Evolutionary conservation across 805 yeast genomes (phyloP).

Genomic region (Candida easanensis): DNA sequence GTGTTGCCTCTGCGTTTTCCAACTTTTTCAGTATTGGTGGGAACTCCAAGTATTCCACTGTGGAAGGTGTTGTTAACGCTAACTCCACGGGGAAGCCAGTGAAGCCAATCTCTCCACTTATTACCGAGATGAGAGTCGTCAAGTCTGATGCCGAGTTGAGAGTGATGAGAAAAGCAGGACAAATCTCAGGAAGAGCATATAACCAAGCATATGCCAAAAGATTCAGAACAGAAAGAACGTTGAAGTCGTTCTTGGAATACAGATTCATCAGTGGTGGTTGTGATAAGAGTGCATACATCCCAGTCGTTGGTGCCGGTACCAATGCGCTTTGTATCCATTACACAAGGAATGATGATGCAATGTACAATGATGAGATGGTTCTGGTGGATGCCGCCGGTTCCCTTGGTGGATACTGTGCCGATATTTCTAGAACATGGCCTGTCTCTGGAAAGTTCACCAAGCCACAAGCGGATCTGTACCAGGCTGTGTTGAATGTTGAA

Average conservation of each 20-base stretch:
- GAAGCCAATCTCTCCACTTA: conserved; percentile 39
- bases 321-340: conserved; percentile 92
- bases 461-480: conserved; percentile 83
- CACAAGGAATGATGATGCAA: conserved; percentile 83
- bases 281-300: conserved; percentile 84
- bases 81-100: conserved; percentile 34
- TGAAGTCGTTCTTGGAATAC: conserved; percentile 79
- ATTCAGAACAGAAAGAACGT: conserved; percentile 69
- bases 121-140: conserved; percentile 55
- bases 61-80: conserved; percentile 27
- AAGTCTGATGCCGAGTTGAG: conserved; percentile 76
- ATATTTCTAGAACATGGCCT: conserved; percentile 97
- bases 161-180: conserved; percentile 80
- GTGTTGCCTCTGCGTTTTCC: conserved; percentile 23
- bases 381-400: conserved; percentile 95
- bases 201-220: conserved; percentile 74
- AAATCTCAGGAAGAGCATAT: conserved; percentile 78
- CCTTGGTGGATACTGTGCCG: conserved; percentile 92
- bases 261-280: conserved; percentile 85
- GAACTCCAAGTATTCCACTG: conserved; percentile 27
- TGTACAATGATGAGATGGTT: conserved; percentile 76
- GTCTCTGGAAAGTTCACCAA: conserved; percentile 67
- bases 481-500: conserved; percentile 83
- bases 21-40: conserved; percentile 29
- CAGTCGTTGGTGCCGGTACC: conserved; percentile 93